Base-by-base conservation (phyloP, 306 rosid genomes). In the Malus asiatica region DNA sequence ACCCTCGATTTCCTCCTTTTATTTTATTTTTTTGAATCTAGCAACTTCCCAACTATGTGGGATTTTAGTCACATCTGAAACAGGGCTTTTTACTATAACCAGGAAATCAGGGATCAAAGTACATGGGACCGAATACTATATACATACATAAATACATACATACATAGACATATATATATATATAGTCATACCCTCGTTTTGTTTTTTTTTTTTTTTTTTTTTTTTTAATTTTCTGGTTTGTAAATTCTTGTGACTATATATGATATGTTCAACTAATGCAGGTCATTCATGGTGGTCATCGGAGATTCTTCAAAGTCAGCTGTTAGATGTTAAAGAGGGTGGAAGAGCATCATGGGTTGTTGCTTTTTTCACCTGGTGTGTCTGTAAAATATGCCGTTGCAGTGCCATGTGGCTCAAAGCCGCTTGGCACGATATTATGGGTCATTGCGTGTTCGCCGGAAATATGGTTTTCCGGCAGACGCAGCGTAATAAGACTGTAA, bases 221-320 rank as follows among this genome's bases (percentile, higher is more conserved):
- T 15, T 18, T 8, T 3, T 27, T 1, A 1, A 5, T 67, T 67
- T 55, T 20, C 1, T 18, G 29, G 29, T 25, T 44, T 55, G 12
- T 11, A n/a, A 19, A 51, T 18, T 55, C 29, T 67, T 27, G 40
- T 52, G 29, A 66, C 19, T 33, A 15, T 42, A 20, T 46, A 10
- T 57, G 65, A 40, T 73, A 4, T 27, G 27, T 40, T 23, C 1
- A 15, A 62, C 44, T 11, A 25, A 23, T 67, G 66, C 79, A 76
- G 79, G 79, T 76, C 73, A 67, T 76, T 68, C 79, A 67, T 76
- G 66, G 58, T 51, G 79, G 74, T 76, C 59, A 76, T 76, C 68
- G 38, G 74, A 53, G 66, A 76, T 67, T 10, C 74, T 69, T 32
- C 67, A 67, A 67, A 67, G 74, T 76, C 68, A 76, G 79, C 30